Evolutionary conservation across 257 asterid genomes (phyloP).

Genomic region (Lycium ferocissimum): DNA sequence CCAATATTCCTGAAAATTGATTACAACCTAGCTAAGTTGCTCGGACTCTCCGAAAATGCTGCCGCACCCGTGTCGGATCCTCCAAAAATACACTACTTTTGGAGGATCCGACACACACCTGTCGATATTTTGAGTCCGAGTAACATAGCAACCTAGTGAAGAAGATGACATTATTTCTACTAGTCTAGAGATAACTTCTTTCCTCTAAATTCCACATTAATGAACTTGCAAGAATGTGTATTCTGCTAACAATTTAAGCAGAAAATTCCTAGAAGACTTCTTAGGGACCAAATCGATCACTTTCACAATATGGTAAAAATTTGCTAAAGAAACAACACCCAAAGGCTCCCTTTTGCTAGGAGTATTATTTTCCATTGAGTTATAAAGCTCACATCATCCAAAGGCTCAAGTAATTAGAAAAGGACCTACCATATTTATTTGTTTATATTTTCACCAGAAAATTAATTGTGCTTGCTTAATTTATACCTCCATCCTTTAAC

Average conservation of each 20-base stretch:
- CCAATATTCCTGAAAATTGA: slow-evolving; percentile 5
- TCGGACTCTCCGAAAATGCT: too few relatives aligned
- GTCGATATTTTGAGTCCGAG: too few relatives aligned
- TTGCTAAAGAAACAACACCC: neutral
- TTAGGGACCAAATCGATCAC: neutral
- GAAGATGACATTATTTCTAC: neutral
- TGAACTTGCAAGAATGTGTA: slow-evolving; percentile 19
- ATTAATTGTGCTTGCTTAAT: neutral
- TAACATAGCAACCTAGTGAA: neutral
- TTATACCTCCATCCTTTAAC: neutral
- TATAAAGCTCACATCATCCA: neutral
- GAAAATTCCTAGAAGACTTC: neutral
- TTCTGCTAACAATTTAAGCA: neutral
- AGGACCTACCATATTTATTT: neutral
- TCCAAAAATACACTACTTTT: too few relatives aligned
- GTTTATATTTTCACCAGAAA: neutral
- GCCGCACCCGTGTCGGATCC: too few relatives aligned
- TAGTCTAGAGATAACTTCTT: neutral
- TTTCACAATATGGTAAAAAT: neutral
- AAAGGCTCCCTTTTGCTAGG: neutral
- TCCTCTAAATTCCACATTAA: neutral
- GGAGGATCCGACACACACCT: too few relatives aligned
- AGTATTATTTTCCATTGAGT: neutral
- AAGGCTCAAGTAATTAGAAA: slow-evolving; percentile 4
- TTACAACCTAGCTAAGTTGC: neutral